A percentile compares a stretch with the other conserved stretches of the same genome.
These are phyloP conservation scores for Rhododendron mucronatum DNA, from an alignment of 148 eudicot species.

Conservation along the genomic window DNA sequence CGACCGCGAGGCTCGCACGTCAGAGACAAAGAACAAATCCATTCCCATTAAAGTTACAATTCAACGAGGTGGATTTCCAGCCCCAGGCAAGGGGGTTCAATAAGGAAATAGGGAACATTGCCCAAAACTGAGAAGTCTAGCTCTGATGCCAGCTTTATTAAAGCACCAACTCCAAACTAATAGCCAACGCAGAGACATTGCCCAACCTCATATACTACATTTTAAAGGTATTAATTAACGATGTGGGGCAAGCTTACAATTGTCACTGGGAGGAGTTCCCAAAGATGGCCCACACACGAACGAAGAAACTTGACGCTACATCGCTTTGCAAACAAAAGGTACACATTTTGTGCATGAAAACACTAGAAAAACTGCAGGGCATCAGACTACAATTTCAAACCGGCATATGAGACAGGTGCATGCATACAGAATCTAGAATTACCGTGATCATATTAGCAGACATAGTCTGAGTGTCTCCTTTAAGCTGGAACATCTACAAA, in stretches of 20 bases:
- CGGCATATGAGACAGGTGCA: background rate
- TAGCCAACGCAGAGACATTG: background rate
- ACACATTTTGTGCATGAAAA: background rate
- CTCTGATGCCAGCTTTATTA: background rate
- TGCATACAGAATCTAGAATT: slow-evolving; percentile 1
- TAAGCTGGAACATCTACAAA: slow-evolving; percentile 73
- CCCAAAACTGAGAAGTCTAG: background rate
- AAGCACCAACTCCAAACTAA: background rate
- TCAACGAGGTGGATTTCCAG: background rate
- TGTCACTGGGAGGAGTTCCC: background rate
- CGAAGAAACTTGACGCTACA: background rate
- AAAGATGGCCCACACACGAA: background rate
- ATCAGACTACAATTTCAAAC: background rate
- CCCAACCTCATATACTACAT: background rate
- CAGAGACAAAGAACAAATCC: background rate
- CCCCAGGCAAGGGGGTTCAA: background rate
- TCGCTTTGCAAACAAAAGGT: background rate
- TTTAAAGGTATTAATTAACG: background rate
- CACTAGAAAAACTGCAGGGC: background rate
- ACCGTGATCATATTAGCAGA: slow-evolving; percentile 76
- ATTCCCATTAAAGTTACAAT: background rate
- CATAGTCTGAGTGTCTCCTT: slow-evolving; percentile 43
- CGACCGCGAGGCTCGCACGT: background rate
- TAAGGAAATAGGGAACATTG: background rate
- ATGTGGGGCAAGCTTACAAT: background rate